Base-by-base conservation (phyloP, 257 asterid species). In the Primulina tabacum region DNA sequence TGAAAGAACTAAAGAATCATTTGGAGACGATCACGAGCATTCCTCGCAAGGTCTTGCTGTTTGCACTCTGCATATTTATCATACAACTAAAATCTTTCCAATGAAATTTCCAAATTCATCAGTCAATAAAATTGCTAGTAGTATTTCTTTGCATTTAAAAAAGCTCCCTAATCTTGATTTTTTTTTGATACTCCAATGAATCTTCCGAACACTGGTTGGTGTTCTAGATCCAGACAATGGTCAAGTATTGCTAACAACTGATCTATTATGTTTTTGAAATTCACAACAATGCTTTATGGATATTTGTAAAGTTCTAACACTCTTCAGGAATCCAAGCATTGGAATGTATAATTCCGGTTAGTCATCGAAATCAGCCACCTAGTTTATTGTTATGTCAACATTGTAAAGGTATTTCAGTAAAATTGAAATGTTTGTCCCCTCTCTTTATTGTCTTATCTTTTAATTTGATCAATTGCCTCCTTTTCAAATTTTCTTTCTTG, bases 1-100 rank as follows among this genome's bases (percentile, higher is more conserved):
- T 93, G 83, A 83, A 81, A 79, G 95, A 88, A 73, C 87, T 93
- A 80, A 93, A 85, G 84, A 87, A 75, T 71, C 99, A 90, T 82
- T 81, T 93, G 81, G 97, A 90, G 72, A 88, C 95, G 64, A 80
- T 90, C 82, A 87, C 82, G 29, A 87, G 79, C 80, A 82, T 77
- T 71, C 78, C 95, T 53, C 97, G 96, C 87, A 93, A 93, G 97
- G 99, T 90, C 62, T 77, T 75, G 38, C 66, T 69, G 70, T 68
- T 69, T 52, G 26, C 20, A 29, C 64, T 76, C 58, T 56, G 68
- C 73, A 64, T 70, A 73, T 47, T 61, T 69, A 62, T 78, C 66
- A 52, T 72, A 72, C 59, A 55, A 29, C 62, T 67, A 61, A 62
- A 73, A 30, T 71, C 50, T 32, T 62, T 53, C 75, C 30, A 8